Evolutionary conservation across 2,329 filamentous ascomycete species (phyloP), one percentile per base, ranked within the genome.

Genomic region (Epichloe gansuensis): DNA sequence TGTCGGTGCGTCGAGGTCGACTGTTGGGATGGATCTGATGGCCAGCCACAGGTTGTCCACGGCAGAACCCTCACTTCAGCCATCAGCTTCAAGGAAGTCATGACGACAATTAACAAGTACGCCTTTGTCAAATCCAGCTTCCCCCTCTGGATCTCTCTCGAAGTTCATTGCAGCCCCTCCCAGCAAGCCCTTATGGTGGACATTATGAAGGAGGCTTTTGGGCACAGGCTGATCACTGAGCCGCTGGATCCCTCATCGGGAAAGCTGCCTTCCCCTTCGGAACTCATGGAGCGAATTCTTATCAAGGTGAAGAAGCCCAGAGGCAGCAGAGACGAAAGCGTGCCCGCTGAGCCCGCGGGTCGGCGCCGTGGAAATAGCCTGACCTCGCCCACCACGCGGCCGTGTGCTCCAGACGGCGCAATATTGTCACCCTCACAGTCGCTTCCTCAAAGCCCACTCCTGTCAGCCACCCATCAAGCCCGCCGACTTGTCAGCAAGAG

Each of bases 1-100:
- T 98, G 93, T 65, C 86, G 93, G 48, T 97, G 93, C 66, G 84
- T 98, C 45, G 93, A 98, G 69, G 89, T 98, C 50, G 93, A 98
- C 68, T 97, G 91, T 68, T 98, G 93, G 93, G 89, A 98, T 67
- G 93, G 93, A 15, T 78, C 80, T 50, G 85, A 95, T 63, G 89
- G 88, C 40, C 81, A 88, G 61, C 93, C 93, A 1, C 81, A 89
- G 50, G 93, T 98, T 35, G 89, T 88, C 55, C 93, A 98, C 61
- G 93, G 93, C 25, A 83, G 84, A 53, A 95, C 90, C 0, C 76
- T 94, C 68, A 97, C 93, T 0, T 91, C 82, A 12, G 84, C 87
- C 53, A 89, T 97, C 51, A 81, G 87, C 39, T 98, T 98, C 69
- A 78, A 82, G 45, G 91, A 97, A 66, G 91, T 91, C 56, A 89